Evolutionary conservation across 2,329 filamentous ascomycete genomes (phyloP).

Genomic region (Alternaria conjuncta): DNA sequence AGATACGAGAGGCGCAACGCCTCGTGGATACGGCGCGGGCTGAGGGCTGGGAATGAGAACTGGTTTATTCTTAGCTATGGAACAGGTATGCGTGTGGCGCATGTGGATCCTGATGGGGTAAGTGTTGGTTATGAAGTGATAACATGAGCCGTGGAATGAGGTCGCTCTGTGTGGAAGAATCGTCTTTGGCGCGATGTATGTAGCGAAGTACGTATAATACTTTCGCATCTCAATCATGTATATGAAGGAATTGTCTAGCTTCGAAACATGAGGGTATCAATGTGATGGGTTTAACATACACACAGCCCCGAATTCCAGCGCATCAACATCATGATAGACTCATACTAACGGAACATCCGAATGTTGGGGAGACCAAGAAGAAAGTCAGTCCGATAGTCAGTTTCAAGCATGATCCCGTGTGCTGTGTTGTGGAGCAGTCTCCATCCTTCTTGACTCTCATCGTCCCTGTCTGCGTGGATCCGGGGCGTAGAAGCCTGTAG

Average conservation of each 20-base stretch:
- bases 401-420: neutral
- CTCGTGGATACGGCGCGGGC: neutral
- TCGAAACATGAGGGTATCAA: neutral
- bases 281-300: neutral
- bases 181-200: neutral
- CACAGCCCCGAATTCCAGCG: neutral
- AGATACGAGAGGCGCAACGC: neutral
- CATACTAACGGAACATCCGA: too few species aligned
- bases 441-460: neutral
- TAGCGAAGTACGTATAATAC: neutral
- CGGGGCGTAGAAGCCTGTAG: neutral
- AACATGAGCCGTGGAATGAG: neutral
- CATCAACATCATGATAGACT: too few species aligned
- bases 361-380: neutral
- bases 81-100: neutral
- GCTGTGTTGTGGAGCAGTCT: neutral
- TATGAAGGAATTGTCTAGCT: neutral
- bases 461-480: constrained; percentile 1
- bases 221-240: neutral
- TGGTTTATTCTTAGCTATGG: neutral
- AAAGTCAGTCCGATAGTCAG: neutral
- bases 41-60: neutral
- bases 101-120: neutral
- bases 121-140: neutral
- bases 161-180: neutral